Evolutionary conservation across 805 yeast genomes (phyloP).

Genomic region (Candida boleticola): DNA sequence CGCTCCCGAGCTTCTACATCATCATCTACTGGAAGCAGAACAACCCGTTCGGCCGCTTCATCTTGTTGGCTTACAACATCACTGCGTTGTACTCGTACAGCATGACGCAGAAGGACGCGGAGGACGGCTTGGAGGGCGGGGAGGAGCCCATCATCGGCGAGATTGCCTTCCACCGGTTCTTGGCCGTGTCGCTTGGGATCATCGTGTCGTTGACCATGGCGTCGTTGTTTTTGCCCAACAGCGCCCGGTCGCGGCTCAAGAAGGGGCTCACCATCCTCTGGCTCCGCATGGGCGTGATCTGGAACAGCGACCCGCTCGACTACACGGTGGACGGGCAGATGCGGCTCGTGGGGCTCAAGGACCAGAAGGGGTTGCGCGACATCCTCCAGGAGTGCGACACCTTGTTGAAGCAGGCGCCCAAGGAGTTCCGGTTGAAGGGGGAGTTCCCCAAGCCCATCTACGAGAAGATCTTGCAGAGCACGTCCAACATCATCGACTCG

Average conservation of each 20-base stretch:
- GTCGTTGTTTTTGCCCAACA: conserved; percentile 63
- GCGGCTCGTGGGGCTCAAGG: conserved; percentile 43
- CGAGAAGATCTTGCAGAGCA: conserved; percentile 47
- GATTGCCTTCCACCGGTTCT: conserved; percentile 75
- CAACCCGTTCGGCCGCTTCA: conserved; percentile 66
- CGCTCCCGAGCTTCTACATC: conserved; percentile 52
- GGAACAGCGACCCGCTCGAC: conserved; percentile 74
- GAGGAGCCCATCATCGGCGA: conserved; percentile 64
- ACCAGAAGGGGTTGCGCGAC: conserved; percentile 46
- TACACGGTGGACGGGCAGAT: conserved; percentile 23
- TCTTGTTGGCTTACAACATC: conserved; percentile 71
- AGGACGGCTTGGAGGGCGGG: conserved; percentile 67
- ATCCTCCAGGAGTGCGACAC: conserved; percentile 60
- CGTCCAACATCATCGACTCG: conserved; percentile 69
- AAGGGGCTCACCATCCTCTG: conserved; percentile 66
- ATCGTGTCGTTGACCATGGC: conserved; percentile 76
- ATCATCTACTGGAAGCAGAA: conserved; percentile 65
- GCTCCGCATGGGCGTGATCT: conserved; percentile 76
- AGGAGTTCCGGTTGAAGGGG: conserved; percentile 74
- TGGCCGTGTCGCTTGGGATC: conserved; percentile 71
- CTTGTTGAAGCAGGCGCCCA: conserved; percentile 66
- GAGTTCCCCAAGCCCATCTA: conserved; percentile 58
- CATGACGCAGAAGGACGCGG: conserved; percentile 54
- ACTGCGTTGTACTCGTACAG: conserved; percentile 76
- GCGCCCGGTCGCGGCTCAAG: conserved; percentile 69